Evolutionary conservation across 2,329 filamentous ascomycete species (phyloP).

Genomic region (Pyrenochaeta sp.): DNA sequence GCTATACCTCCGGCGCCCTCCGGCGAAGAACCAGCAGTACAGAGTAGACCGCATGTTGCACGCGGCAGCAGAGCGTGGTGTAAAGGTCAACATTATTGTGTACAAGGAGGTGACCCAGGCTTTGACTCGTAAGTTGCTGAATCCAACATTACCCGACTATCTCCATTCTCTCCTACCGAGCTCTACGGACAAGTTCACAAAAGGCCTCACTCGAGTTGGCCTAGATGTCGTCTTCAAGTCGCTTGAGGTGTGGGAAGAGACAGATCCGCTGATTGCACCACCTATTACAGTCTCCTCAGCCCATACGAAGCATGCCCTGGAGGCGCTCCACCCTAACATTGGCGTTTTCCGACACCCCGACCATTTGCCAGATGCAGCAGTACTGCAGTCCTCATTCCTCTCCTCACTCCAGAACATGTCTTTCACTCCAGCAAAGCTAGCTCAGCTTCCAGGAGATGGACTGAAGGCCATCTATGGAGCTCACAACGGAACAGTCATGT

Average conservation of each 20-base stretch:
- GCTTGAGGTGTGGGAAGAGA: conserved; percentile 55
- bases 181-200: conserved; percentile 53
- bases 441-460: conserved; percentile 75
- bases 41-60: conserved; percentile 84
- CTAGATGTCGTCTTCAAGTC: conserved; percentile 56
- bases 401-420: conserved; percentile 65
- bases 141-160: conserved; percentile 53
- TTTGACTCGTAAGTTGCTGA: conserved; percentile 72
- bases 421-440: conserved; percentile 62
- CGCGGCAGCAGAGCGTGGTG: conserved; percentile 82
- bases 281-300: conserved; percentile 66
- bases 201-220: conserved; percentile 50
- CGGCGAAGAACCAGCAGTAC: conserved; percentile 82
- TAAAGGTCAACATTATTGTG: conserved; percentile 84
- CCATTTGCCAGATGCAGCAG: conserved; percentile 78
- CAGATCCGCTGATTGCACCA: conserved; percentile 55
- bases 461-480: conserved; percentile 84
- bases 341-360: conserved; percentile 91
- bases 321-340: conserved; percentile 82
- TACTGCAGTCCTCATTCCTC: conserved; percentile 66
- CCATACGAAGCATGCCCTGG: conserved; percentile 82
- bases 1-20: conserved; percentile 84
- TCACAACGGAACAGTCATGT: conserved; percentile 81
- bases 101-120: conserved; percentile 88
- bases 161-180: conserved; percentile 55